Evolutionary conservation across 805 yeast species (phyloP).

Genomic region (Starmerella potacharoeniae): DNA sequence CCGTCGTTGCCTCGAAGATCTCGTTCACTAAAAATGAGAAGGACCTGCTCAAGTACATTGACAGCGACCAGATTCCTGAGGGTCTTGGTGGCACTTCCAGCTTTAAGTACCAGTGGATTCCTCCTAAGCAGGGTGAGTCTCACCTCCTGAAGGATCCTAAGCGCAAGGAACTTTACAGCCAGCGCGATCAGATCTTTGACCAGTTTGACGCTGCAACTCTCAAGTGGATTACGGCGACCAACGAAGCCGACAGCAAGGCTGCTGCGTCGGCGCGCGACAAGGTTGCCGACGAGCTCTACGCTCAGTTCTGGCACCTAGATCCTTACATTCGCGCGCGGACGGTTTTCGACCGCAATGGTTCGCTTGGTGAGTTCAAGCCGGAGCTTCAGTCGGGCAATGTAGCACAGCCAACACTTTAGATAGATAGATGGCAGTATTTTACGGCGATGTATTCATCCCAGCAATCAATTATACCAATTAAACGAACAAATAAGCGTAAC

Average conservation of each 20-base stretch:
- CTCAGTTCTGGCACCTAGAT: slow-evolving; percentile 60
- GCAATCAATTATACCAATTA: too few species aligned
- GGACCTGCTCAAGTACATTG: slow-evolving; percentile 58
- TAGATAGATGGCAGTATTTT: neutral
- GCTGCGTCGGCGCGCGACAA: slow-evolving; percentile 42
- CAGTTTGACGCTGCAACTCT: slow-evolving; percentile 54
- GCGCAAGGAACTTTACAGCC: slow-evolving; percentile 35
- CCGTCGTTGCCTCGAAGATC: slow-evolving; percentile 88
- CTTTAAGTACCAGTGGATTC: slow-evolving; percentile 46
- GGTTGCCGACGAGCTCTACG: slow-evolving; percentile 42
- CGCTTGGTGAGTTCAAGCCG: slow-evolving; percentile 34
- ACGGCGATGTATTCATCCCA: neutral
- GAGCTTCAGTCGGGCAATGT: slow-evolving; percentile 20
- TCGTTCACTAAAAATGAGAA: slow-evolving; percentile 60
- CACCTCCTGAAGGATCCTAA: slow-evolving; percentile 35
- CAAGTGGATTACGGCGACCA: slow-evolving; percentile 52
- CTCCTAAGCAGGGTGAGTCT: slow-evolving; percentile 53
- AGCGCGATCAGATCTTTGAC: slow-evolving; percentile 45
- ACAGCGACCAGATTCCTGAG: slow-evolving; percentile 48
- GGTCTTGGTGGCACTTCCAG: slow-evolving; percentile 65
- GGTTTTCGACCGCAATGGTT: slow-evolving; percentile 67
- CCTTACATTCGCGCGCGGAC: slow-evolving; percentile 74
- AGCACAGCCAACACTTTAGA: slow-evolving; percentile 21
- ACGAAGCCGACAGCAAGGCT: slow-evolving; percentile 34
- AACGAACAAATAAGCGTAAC: too few species aligned